These are phyloP conservation scores for Ligustrum vulgare DNA, from an alignment of 257 asterid species.

Conservation along the genomic window DNA sequence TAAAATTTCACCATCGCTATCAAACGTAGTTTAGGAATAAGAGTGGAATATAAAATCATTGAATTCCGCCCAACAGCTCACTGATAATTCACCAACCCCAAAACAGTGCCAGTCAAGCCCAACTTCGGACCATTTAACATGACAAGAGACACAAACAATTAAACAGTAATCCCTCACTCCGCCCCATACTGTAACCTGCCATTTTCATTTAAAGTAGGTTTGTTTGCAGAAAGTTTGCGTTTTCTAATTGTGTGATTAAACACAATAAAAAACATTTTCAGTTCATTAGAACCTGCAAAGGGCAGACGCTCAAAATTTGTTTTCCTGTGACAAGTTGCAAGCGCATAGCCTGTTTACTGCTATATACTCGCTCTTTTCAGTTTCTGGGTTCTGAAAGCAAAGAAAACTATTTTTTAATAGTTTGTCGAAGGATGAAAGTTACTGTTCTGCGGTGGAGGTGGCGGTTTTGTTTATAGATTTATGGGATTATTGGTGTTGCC, in stretches of 20 bases:
- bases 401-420: conserved; percentile 3
- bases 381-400: conserved; percentile 11
- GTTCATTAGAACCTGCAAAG: conserved; percentile 38
- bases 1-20: no score
- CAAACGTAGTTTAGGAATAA: no score
- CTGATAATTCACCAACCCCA: conserved; percentile 42
- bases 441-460: conserved; percentile 26
- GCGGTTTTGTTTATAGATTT: conserved; percentile 41
- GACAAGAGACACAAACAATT: conserved; percentile 1
- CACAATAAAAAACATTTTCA: conserved; percentile 28
- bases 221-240: conserved; percentile 22
- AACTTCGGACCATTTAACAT: not conserved
- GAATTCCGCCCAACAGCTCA: conserved; percentile 31
- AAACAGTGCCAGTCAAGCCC: conserved; percentile 23
- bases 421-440: conserved; percentile 14
- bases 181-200: conserved; percentile 23
- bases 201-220: conserved; percentile 17
- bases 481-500: conserved; percentile 25
- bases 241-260: conserved; percentile 17
- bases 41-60: conserved; percentile 26
- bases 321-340: conserved; percentile 13
- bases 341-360: not conserved
- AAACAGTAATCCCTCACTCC: conserved; percentile 13
- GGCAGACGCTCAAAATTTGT: conserved; percentile 12
- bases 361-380: conserved; percentile 13